phyloP scores from a whole-genome alignment of 768 basidiomycete genomes.

The Phylloporus sp. region DNA sequence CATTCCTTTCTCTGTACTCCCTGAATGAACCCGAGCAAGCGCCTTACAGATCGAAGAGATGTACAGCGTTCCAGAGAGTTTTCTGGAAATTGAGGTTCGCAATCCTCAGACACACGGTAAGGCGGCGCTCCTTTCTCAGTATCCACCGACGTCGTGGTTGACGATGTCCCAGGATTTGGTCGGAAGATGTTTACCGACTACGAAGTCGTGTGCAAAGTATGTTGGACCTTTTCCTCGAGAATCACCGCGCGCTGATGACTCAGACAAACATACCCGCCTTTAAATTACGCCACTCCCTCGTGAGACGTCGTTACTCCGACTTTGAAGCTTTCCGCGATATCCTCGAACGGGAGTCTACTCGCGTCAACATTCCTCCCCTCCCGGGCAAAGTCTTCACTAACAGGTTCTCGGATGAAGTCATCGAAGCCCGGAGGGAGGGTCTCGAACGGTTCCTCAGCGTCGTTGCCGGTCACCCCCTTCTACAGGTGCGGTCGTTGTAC shows the following conservation, averaged over 20 bases:
- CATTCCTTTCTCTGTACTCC: slow-evolving; percentile 5
- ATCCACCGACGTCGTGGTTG: background rate
- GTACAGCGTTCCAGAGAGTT: slow-evolving; percentile 96
- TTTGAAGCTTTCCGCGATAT: slow-evolving; percentile 98
- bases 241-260: background rate
- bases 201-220: slow-evolving; percentile 94
- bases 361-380: slow-evolving; percentile 95
- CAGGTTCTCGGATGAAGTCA: slow-evolving; percentile 96
- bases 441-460: slow-evolving; percentile 92
- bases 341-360: slow-evolving; percentile 92
- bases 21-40: slow-evolving; percentile 33
- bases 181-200: slow-evolving; percentile 99
- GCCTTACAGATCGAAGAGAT: slow-evolving; percentile 84
- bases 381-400: slow-evolving; percentile 99
- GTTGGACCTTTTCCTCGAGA: slow-evolving; percentile 1
- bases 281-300: slow-evolving; percentile 89
- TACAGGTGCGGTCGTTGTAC: slow-evolving; percentile 63
- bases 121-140: background rate
- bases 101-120: slow-evolving; percentile 96
- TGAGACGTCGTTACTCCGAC: slow-evolving; percentile 85
- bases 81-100: slow-evolving; percentile 94
- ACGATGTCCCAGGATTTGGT: slow-evolving; percentile 61
- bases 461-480: slow-evolving; percentile 93
- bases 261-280: slow-evolving; percentile 99
- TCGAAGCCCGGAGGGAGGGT: slow-evolving; percentile 87